Evolutionary conservation across 2,329 filamentous ascomycete genomes (phyloP), one percentile per base, ranked within the genome.

Genomic region (Aspergillus ibericus): DNA sequence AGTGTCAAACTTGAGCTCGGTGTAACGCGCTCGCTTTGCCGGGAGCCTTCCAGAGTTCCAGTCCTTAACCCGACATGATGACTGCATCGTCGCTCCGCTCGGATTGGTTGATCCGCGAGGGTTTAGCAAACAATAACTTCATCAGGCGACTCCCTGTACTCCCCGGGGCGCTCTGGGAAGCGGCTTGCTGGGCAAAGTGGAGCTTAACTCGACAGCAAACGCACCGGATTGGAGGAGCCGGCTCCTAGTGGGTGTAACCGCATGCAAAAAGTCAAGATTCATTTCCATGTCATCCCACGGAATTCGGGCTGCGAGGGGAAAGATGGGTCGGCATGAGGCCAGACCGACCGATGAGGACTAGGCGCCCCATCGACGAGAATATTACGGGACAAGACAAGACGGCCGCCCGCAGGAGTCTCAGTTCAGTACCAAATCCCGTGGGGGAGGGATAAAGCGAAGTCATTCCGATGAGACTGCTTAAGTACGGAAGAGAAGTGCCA

Each of bases 361-460:
- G 35, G 20, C 36, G 20, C 48, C 52, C 46, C 29, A 35, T 48
- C 35, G 50, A 56, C 55, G 59, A 60, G 48, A 63, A 63, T 60
- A 38, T 58, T 61, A 58, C 59, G 53, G 53, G 40, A 53, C 40
- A 16, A 22, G 9, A 58, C 42, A 15, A 18, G 44, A 53, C 13
- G 25, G 40, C 15, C 8, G 51, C 36, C 20, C 20, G 34, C 46
- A 53, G 15, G 47, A 16, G 52, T 36, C 47, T 51, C 36, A 42
- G 34, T 56, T 15, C 32, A 9, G 13, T 48, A n/a, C 20, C 20
- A 50, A 51, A 35, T 56, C 25, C 16, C 15, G 22, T 27, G 15
- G 34, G 25, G 29, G 25, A 16, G 25, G 54, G 27, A 38, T 25
- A 32, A 32, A 32, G 29, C 29, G 9, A 32, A 10, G 9, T 29